A percentile compares a stretch with the other conserved stretches of the same genome.
Conservation (phyloP, 139 green algal species). For the Chlorella sp. region DNA sequence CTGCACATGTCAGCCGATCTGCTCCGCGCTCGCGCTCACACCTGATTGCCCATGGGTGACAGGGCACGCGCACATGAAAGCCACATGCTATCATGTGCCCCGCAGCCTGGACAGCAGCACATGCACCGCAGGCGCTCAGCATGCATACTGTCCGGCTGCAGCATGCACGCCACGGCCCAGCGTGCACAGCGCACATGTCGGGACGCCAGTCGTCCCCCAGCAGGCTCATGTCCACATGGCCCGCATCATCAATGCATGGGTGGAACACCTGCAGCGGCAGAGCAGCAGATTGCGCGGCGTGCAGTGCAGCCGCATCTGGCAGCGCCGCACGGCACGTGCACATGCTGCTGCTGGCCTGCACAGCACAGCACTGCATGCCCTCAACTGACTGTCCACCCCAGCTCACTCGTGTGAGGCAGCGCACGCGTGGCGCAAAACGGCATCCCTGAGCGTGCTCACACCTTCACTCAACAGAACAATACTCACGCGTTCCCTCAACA, state of each 20-base stretch:
- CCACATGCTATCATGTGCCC: not conserved
- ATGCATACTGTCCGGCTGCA: not conserved
- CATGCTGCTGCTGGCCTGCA: not conserved
- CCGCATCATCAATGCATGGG: constrained; percentile 19
- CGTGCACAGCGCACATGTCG: constrained; percentile 4
- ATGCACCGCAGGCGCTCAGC: not conserved
- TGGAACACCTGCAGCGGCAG: constrained; percentile 21
- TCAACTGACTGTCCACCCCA: too few relatives aligned
- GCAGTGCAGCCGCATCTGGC: not conserved
- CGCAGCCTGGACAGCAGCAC: not conserved
- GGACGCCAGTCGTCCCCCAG: constrained; percentile 21
- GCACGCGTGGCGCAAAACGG: constrained; percentile 12
- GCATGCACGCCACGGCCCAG: not conserved
- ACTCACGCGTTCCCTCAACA: too few relatives aligned
- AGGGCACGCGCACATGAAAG: not conserved
- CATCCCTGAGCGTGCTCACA: too few relatives aligned
- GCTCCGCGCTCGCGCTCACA: too few relatives aligned
- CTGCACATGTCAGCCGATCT: too few relatives aligned
- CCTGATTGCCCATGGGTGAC: too few relatives aligned
- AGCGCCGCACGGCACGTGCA: not conserved
- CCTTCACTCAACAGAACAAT: too few relatives aligned
- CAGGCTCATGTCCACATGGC: constrained; percentile 25
- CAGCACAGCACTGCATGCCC: too few relatives aligned
- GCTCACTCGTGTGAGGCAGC: constrained; percentile 21
- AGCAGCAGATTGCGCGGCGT: too few relatives aligned